Conservation (phyloP, 768 basidiomycete genomes). For the Pisolithus albus region DNA sequence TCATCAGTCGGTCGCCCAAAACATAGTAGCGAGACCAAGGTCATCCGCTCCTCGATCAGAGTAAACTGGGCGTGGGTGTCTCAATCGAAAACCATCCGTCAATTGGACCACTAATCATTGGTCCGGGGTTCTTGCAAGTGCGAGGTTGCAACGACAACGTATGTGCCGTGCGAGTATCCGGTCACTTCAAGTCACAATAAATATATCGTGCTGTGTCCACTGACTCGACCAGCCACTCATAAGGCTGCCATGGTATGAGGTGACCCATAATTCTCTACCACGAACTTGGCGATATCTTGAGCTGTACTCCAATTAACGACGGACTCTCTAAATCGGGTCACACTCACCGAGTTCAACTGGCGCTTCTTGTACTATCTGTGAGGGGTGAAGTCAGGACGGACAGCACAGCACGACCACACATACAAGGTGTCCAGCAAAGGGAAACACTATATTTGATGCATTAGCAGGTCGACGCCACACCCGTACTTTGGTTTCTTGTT, state of each 20-base stretch:
- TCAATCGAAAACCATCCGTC: no score
- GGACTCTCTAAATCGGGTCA: no score
- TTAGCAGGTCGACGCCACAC: constrained; percentile 28
- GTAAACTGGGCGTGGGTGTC: no score
- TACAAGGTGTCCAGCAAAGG: constrained; percentile 24
- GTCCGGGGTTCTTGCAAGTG: no score
- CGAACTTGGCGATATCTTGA: constrained; percentile 20
- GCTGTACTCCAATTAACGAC: constrained; percentile 7
- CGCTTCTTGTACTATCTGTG: constrained; percentile 24
- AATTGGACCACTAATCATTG: no score
- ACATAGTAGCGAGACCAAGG: no score
- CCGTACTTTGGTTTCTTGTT: constrained; percentile 9
- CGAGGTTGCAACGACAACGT: no score
- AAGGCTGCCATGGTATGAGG: background rate
- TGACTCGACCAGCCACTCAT: background rate
- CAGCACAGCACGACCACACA: constrained; percentile 3
- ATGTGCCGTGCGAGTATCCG: no score
- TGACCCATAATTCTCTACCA: constrained; percentile 10
- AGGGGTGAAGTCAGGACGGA: background rate
- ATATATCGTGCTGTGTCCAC: background rate
- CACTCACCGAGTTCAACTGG: constrained; percentile 25
- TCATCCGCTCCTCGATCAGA: no score
- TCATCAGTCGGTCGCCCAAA: no score
- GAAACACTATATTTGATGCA: constrained; percentile 24
- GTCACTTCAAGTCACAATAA: background rate